Evolutionary conservation across 2,329 filamentous ascomycete species (phyloP).

Genomic region (Fusarium liriodendri): DNA sequence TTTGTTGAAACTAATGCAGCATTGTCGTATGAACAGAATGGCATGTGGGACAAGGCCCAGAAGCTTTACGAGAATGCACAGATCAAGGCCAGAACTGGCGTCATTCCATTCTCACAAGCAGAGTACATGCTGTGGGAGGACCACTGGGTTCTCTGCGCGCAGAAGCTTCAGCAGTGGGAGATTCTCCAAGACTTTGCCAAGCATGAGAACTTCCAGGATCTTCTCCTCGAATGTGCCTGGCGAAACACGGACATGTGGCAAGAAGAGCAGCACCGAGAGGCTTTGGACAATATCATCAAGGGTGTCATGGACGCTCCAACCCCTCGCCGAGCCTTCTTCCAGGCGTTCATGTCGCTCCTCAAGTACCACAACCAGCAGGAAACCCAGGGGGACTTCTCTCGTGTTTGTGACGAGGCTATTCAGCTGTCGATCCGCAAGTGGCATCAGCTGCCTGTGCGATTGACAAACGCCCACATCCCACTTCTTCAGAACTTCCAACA

Average conservation of each 20-base stretch:
- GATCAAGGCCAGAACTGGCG: conserved; percentile 94
- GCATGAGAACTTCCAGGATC: conserved; percentile 97
- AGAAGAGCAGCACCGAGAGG: conserved; percentile 84
- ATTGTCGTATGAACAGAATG: conserved; percentile 97
- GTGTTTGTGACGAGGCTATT: conserved; percentile 95
- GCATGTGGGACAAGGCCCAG: conserved; percentile 99
- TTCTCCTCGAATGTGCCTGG: conserved; percentile 96
- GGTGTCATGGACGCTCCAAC: conserved; percentile 98
- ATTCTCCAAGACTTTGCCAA: conserved; percentile 97
- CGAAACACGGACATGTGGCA: conserved; percentile 96
- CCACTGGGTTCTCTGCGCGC: conserved; percentile 96
- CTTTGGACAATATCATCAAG: conserved; percentile 93
- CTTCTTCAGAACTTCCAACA: conserved; percentile 98
- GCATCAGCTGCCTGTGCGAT: conserved; percentile 94
- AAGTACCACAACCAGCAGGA: conserved; percentile 95
- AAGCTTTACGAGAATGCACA: conserved; percentile 96
- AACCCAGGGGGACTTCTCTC: conserved; percentile 80
- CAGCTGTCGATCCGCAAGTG: conserved; percentile 98
- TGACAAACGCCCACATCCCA: conserved; percentile 95
- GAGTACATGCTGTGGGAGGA: conserved; percentile 99
- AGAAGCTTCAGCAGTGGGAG: conserved; percentile 99
- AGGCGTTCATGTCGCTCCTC: conserved; percentile 95
- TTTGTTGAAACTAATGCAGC: conserved; percentile 98
- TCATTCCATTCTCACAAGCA: conserved; percentile 94
- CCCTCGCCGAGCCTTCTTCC: conserved; percentile 93